Evolutionary conservation across 352 stramenopile genomes (phyloP), one percentile per base, ranked within the genome.

Genomic region (Blastocystis sp.): DNA sequence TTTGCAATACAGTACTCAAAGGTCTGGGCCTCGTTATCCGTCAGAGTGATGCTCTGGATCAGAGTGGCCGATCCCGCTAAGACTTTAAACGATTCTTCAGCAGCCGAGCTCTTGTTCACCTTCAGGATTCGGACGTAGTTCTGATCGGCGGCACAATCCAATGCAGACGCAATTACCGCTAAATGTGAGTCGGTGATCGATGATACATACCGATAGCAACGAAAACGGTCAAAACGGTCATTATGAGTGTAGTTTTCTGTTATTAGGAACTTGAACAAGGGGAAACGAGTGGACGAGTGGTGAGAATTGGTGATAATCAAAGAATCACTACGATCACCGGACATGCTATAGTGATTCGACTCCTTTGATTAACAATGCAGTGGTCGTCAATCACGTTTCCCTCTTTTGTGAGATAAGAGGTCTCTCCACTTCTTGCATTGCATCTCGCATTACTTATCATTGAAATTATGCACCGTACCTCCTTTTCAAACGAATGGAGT

Each of bases 41-140:
- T 38, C 17, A 77, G 60, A 19, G 40, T 38, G 21, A 43, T 17
- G 23, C 34, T 41, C 0, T 40, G 45, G 28, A 60, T 38, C 5
- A 77, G 9, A 5, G 23, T 34, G 5, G 38, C 4, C 19, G 34
- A 38, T 11, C 41, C 66, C 38, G 14, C 38, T 9, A 28, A 60
- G 23, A 77, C 60, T 3, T 19, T 43, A 2, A 77, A 41, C 10
- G 66, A 77, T 41, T 77, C 66, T n/a, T 77, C 40, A 38, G 21
- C 60, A 34, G 69, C 69, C 21, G 2, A 62, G 11, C 1, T 43
- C 14, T 2, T 3, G 5, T 11, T 48, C 19, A 62, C 62, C 69
- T 79, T 79, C 14, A 38, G 10, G 60, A 79, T 40, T 43, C 62
- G 62, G 14, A 79, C 5, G 43, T 79, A 79, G 41, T 23, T 62